Conservation (phyloP, 768 basidiomycete genomes). For the Suillus variegatus region DNA sequence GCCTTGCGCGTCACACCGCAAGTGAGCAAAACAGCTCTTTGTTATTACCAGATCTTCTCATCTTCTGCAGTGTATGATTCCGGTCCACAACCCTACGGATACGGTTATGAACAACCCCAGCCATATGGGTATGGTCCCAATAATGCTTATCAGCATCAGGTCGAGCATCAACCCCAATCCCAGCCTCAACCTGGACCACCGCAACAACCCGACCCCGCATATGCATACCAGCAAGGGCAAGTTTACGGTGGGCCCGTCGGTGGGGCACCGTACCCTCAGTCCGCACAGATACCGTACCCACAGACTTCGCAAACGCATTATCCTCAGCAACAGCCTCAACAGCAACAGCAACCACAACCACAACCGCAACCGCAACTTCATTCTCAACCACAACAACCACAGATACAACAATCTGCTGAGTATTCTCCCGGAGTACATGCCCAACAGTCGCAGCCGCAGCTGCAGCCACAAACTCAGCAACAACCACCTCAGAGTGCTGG, state of each 20-base stretch:
- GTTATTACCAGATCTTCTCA: slow-evolving; percentile 11
- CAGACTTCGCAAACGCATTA: slow-evolving; percentile 34
- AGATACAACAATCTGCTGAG: slow-evolving; percentile 7
- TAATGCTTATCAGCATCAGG: slow-evolving; percentile 48
- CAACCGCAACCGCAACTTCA: slow-evolving; percentile 35
- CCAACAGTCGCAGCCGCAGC: slow-evolving; percentile 21
- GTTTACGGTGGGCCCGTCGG: slow-evolving; percentile 18
- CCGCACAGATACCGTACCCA: slow-evolving; percentile 21
- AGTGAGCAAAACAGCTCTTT: slow-evolving; percentile 37
- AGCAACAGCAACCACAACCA: too few species aligned
- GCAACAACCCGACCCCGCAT: slow-evolving; percentile 26
- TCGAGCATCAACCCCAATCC: slow-evolving; percentile 30
- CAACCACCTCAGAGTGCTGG: slow-evolving; percentile 31
- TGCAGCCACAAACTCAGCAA: slow-evolving; percentile 26
- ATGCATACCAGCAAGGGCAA: slow-evolving; percentile 28
- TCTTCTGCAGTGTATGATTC: slow-evolving; percentile 52
- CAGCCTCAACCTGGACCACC: slow-evolving; percentile 24
- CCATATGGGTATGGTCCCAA: slow-evolving; percentile 44
- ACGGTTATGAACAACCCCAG: slow-evolving; percentile 38
- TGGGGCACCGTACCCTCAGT: slow-evolving; percentile 2
- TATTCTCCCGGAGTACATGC: slow-evolving; percentile 10
- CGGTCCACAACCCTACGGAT: slow-evolving; percentile 26
- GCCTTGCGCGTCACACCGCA: slow-evolving; percentile 69
- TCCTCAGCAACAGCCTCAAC: slow-evolving; percentile 35
- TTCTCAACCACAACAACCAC: slow-evolving; percentile 38